Percentiles rank a stretch among this genome's conserved stretches.
phyloP scores from a whole-genome alignment of 495 filamentous ascomycete genomes.

The Trichoderma virens region DNA sequence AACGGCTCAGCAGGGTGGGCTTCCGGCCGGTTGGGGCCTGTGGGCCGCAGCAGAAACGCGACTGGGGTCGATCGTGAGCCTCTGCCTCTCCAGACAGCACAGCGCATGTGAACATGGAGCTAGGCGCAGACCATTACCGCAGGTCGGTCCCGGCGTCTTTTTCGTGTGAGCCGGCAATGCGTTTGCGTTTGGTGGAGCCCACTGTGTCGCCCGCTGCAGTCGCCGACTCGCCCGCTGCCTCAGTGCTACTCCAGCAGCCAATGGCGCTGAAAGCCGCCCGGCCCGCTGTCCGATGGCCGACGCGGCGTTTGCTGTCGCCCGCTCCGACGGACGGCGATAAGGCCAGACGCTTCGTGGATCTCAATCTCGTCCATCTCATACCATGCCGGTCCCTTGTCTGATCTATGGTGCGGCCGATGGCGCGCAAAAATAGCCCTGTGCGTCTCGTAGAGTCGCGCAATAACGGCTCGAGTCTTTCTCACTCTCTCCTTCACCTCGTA shows the following conservation, averaged over 20 bases:
- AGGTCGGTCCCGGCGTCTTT: too few species aligned
- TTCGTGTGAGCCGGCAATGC: neutral
- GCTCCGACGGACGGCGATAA: slow-evolving; percentile 4
- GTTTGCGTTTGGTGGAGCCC: neutral
- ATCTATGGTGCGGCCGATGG: neutral
- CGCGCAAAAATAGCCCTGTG: neutral
- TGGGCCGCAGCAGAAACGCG: neutral
- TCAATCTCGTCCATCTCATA: slow-evolving; percentile 8
- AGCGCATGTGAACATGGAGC: too few species aligned
- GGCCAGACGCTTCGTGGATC: slow-evolving; percentile 1
- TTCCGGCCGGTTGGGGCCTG: neutral
- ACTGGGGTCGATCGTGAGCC: neutral
- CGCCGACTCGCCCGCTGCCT: neutral
- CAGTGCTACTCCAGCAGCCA: neutral
- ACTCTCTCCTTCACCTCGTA: too few species aligned
- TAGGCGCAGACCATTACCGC: too few species aligned
- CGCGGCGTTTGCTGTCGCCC: slow-evolving; percentile 1
- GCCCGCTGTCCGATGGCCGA: neutral
- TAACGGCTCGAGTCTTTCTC: neutral
- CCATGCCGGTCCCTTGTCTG: slow-evolving; percentile 2
- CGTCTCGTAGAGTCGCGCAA: neutral
- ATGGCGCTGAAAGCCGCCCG: slow-evolving; percentile 1
- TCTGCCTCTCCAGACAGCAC: neutral
- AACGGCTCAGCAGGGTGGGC: neutral
- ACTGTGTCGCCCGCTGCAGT: neutral